phyloP scores from a whole-genome alignment of 805 yeast species.

The Gaillardinia entomophila region DNA sequence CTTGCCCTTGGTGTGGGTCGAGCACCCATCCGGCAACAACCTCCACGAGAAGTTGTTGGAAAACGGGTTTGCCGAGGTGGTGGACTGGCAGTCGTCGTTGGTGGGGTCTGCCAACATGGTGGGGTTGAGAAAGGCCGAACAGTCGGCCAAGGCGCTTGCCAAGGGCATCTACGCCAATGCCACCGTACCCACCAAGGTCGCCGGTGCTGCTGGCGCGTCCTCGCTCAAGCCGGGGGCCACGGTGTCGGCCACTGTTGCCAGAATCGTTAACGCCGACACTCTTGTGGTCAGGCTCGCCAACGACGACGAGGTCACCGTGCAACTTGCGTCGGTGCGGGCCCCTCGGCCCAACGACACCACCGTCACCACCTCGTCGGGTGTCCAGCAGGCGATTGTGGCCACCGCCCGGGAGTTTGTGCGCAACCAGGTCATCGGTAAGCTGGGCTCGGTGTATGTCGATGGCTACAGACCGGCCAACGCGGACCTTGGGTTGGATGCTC shows the following conservation, averaged over 20 bases:
- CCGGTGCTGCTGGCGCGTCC: conserved; percentile 4
- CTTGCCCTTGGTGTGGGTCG: conserved; percentile 50
- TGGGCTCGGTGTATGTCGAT: conserved; percentile 53
- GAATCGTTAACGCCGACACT: conserved; percentile 66
- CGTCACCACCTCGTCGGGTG: conserved; percentile 25
- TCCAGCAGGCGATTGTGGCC: conserved; percentile 49
- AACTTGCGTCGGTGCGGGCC: conserved; percentile 68
- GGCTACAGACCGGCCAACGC: conserved; percentile 54
- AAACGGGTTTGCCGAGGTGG: conserved; percentile 67
- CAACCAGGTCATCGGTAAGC: conserved; percentile 61
- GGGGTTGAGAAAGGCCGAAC: conserved; percentile 58
- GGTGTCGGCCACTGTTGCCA: conserved; percentile 44
- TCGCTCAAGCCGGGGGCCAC: conserved; percentile 41
- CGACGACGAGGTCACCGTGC: conserved; percentile 57
- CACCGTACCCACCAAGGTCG: conserved; percentile 13
- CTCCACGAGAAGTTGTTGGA: conserved; percentile 63
- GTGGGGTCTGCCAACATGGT: conserved; percentile 65
- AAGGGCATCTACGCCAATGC: conserved; percentile 51
- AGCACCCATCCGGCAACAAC: conserved; percentile 71
- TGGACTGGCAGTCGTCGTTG: conserved; percentile 72
- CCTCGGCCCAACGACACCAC: conserved; percentile 62
- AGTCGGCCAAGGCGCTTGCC: conserved; percentile 52
- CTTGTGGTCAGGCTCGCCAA: conserved; percentile 45
- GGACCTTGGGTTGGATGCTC: conserved; percentile 55
- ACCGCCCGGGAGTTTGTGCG: conserved; percentile 74